A percentile compares a stretch with the other conserved stretches of the same genome.
Evolutionary conservation across 345 rosid species (phyloP).

Genomic region (Gossypium anomalum): DNA sequence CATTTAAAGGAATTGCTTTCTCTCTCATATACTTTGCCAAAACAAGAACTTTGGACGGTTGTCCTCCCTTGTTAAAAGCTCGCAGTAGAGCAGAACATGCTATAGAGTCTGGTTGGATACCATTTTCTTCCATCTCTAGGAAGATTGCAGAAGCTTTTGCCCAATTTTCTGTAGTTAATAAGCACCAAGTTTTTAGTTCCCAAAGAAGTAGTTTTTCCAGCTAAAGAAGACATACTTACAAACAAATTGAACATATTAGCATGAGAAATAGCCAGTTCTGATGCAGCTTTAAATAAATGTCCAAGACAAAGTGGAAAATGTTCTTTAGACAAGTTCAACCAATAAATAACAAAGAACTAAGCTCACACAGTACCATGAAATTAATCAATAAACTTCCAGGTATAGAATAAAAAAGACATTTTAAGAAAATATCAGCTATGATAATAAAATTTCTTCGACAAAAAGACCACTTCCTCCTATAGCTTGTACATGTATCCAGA

Average conservation of each 20-base stretch:
- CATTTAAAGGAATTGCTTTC: conserved; percentile 53
- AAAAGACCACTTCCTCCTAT: background rate
- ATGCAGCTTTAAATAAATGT: background rate
- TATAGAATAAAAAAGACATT: background rate
- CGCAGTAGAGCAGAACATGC: conserved; percentile 84
- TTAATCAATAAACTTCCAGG: background rate
- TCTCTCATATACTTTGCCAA: conserved; percentile 65
- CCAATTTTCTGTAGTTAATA: conserved; percentile 53
- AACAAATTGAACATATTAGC: background rate
- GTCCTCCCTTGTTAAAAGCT: conserved; percentile 76
- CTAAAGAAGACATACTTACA: background rate
- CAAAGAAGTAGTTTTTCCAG: background rate
- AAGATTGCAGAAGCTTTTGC: conserved; percentile 58
- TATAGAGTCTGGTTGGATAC: conserved; percentile 60
- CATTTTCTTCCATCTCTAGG: conserved; percentile 66
- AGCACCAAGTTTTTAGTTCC: conserved; percentile 22
- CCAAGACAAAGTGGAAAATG: background rate
- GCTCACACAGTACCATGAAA: background rate
- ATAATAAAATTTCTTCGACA: background rate
- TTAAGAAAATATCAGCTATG: background rate
- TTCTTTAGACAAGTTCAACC: background rate
- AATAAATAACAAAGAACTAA: background rate
- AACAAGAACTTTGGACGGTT: conserved; percentile 62
- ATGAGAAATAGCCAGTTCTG: background rate
- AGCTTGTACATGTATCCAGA: background rate